Evolutionary conservation across 495 filamentous ascomycete species (phyloP), one percentile per base, ranked within the genome.

Genomic region (Aspergillus campestris): DNA sequence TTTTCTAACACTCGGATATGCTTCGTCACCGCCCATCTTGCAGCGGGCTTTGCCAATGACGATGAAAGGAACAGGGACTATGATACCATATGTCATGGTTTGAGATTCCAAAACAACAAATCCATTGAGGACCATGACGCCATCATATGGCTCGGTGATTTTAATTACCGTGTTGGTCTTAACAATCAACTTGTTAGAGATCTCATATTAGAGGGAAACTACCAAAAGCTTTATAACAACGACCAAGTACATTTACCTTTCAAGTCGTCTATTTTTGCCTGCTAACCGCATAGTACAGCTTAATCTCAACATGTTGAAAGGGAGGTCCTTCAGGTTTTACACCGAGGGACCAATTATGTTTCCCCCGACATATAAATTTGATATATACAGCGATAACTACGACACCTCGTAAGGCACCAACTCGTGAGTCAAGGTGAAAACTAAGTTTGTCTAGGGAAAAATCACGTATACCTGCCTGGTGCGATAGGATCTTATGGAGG

Each of bases 81-180:
- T 51, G 75, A 78, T 14, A 97, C 89, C 9, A 97, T 97, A 49
- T 81, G 82, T 55, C 74, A 83, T 47, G 92, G 92, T 18, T 65
- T 99, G 14, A 76, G 86, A 44, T 99, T 98, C 56, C 90, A 94
- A 57, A 78, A 86, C 45, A 95, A 94, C 57, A 73, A 89, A 44
- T 75, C 80, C 18, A 96, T 99, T 48, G 84, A 91, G 46, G 83
- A 95, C 59, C 92, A 99, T 58, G 87, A 96, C 59, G 82, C 80
- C 18, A 81, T 97, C n/a, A 85, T 99, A 47, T 99, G 94, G 94
- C 74, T 95, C 36, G 92, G 92, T 7, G 92, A 99, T 63, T 99
- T 99, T 69, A 99, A 99, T 56, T 99, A 99, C 66, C 82, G 92
- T 27, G 94, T 99, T 54, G 94, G 89, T 3, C 70, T 96, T 43